Base-by-base conservation (phyloP, 352 stramenopile genomes). In the Phytophthora cryptogea region DNA sequence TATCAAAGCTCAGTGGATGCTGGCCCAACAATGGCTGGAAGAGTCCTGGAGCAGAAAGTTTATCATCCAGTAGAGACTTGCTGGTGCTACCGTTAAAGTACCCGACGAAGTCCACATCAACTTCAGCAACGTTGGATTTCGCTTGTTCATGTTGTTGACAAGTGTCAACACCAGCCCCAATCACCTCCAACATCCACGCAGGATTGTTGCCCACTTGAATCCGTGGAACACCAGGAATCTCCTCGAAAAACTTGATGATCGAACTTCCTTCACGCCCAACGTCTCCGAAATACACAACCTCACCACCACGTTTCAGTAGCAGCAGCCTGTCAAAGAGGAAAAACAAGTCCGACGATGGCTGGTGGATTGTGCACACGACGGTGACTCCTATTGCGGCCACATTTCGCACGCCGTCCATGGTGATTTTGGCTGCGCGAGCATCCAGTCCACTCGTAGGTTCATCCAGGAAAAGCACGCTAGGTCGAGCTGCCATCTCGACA, bases 321-420 rank as follows among this genome's bases (percentile, higher is more conserved):
- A 97, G 76, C 1, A 97, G 50, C 26, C 84, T 83, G 68, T 98
- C 89, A 61, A 97, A 97, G 10, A 91, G 79, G 16, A 86, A 80
- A 26, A 98, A 97, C 0, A 98, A 84, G 36, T 97, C 86, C 3
- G 80, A 85, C 2, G 76, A 90, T 13, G 92, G 92, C 67, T 98
- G 93, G 64, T 98, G 94, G 66, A 98, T 98, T 10, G 90, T 97
- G 46, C 94, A 97, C 1, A 97, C 53, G 6, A 98, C 76, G 6
- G 83, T 94, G 9, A 77, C 68, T 5, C 90, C 89, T 16, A 76
- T 78, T 42, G 78, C 61, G 4, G 91, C 88, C 26, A 97, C 80
- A 41, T 96, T 92, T 54, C 93, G 89, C 10, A 97, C 76, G 0
- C 92, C 78, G 20, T 95, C 76, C 64, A 97, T 92, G 31, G 98